Conservation (phyloP, 345 rosid genomes). For the Gossypioides kirkii region DNA sequence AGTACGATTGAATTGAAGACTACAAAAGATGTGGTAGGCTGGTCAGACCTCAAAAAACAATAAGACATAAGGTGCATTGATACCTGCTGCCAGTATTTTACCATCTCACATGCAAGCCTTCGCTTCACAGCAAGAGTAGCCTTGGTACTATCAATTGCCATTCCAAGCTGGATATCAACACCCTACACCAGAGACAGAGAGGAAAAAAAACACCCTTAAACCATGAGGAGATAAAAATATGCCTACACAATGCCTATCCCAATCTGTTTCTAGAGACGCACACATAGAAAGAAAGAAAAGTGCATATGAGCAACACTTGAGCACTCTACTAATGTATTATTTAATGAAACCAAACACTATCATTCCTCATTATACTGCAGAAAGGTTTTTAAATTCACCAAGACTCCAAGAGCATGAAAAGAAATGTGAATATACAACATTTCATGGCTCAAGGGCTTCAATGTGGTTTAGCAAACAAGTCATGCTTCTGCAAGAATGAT, state of each 20-base stretch:
- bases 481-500: not conserved
- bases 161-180: conserved; percentile 93
- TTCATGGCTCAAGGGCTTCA: not conserved
- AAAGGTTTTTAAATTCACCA: not conserved
- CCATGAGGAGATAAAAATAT: not conserved
- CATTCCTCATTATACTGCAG: not conserved
- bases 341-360: not conserved
- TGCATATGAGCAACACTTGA: not conserved
- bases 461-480: not conserved
- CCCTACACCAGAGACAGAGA: conserved; percentile 38
- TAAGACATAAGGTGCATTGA: not conserved
- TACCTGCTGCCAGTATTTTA: conserved; percentile 99
- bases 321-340: not conserved
- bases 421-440: not conserved
- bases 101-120: conserved; percentile 98
- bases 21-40: conserved; percentile 1
- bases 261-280: not conserved
- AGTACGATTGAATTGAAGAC: not conserved
- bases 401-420: not conserved
- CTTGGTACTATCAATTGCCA: conserved; percentile 96
- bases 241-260: not conserved
- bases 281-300: not conserved
- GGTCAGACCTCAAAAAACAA: not conserved
- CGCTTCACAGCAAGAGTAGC: conserved; percentile 99
- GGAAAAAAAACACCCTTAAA: conserved; percentile 9